Base-by-base conservation (phyloP, 2,329 filamentous ascomycete species). In the Drechmeria coniospora region DNA sequence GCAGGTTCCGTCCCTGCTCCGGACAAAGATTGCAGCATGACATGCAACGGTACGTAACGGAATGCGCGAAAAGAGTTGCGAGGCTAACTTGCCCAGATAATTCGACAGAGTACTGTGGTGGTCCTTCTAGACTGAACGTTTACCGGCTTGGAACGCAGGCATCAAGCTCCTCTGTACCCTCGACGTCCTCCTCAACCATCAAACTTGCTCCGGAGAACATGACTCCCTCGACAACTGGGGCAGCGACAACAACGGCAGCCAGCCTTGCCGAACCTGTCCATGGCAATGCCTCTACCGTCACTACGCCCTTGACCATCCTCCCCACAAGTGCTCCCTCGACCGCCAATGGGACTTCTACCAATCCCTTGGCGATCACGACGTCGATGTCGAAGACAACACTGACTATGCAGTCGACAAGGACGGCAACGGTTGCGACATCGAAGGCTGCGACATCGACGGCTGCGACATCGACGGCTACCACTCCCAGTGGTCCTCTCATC, bases 41-140 rank as follows among this genome's bases (percentile, higher is more conserved):
- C 42, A 8, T 57, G 53, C 30, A 47, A 47, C 5, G 51, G 43
- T 38, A 15, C 13, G 39, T 16, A 5, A 5, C 13, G n/a, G 10
- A n/a, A 11, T 9, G 20, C 2, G 7, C 4, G 5, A 3, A n/a
- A 11, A 6, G 0, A n/a, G 15, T 6, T 3, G 6, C 5, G 15
- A 12, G 3, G 11, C 13, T 3, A 8, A 4, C 34, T 9, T 3
- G 6, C 10, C 1, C 6, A 42, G 45, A 44, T 2, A 56, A 56
- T 23, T 32, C 37, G 3, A 52, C 47, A 7, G 53, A 57, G 29
- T 46, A 41, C 22, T 57, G 54, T 13, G 54, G 54, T 28, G 54
- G 50, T 0, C 32, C 42, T 0, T 40, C 39, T 8, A 45, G 49
- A 3, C 37, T 57, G 8, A 56, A 56, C 15, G 40, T 53, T 2